These are phyloP conservation scores for Spinacia oleracea DNA, from an alignment of 179 eudicot species.

Conservation along the genomic window DNA sequence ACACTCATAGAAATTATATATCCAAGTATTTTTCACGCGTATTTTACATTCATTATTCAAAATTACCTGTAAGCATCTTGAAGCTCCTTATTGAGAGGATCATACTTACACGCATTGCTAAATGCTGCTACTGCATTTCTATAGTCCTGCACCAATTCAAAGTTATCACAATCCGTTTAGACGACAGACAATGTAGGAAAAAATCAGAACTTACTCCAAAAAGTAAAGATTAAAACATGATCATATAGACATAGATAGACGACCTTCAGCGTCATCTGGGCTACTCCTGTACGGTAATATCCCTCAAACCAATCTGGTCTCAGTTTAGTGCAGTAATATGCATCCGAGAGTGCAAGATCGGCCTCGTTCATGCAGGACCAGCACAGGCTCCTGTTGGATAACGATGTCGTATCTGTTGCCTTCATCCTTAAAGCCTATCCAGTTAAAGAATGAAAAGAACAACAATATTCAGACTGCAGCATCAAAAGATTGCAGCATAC, in stretches of 20 bases:
- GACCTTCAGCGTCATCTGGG: not conserved
- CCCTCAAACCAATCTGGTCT: constrained; percentile 35
- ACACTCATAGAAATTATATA: too few species aligned
- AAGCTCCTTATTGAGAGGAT: constrained; percentile 41
- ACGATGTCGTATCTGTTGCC: constrained; percentile 27
- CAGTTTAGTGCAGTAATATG: constrained; percentile 26
- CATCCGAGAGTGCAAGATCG: constrained; percentile 32
- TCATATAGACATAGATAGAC: too few species aligned
- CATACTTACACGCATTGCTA: constrained; percentile 22
- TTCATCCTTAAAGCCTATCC: constrained; percentile 25
- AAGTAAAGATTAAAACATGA: too few species aligned
- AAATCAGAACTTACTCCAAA: not conserved
- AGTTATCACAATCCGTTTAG: not conserved
- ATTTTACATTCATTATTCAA: not conserved
- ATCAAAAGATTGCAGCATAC: too few species aligned
- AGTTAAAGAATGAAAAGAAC: not conserved
- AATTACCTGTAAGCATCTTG: constrained; percentile 24
- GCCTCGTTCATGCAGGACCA: constrained; percentile 34
- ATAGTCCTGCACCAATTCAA: constrained; percentile 10
- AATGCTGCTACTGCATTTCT: constrained; percentile 28
- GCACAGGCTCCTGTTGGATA: constrained; percentile 43
- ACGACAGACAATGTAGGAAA: not conserved
- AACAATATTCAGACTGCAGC: too few species aligned
- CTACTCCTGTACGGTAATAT: constrained; percentile 34
- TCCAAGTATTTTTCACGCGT: too few species aligned